Evolutionary conservation across 805 yeast genomes (phyloP).

Genomic region (Danielia reshetovae): DNA sequence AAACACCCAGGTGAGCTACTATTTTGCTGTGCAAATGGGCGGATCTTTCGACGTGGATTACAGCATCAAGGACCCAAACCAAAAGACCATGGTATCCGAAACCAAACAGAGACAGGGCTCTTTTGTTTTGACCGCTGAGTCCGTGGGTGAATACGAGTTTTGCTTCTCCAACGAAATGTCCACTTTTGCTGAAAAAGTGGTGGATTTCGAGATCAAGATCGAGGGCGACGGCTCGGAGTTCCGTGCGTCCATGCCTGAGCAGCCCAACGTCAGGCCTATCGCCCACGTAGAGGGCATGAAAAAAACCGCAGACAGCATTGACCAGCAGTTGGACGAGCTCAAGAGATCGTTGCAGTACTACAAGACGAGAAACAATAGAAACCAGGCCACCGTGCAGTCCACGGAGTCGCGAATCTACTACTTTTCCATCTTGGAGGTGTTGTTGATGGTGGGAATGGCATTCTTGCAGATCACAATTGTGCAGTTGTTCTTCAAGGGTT

Average conservation of each 20-base stretch:
- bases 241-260: conserved; percentile 59
- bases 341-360: conserved; percentile 69
- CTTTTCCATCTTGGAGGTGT: conserved; percentile 67
- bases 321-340: conserved; percentile 53
- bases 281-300: conserved; percentile 53
- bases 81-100: conserved; percentile 49
- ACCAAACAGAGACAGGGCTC: conserved; percentile 75
- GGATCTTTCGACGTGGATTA: conserved; percentile 81
- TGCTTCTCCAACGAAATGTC: conserved; percentile 83
- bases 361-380: conserved; percentile 86
- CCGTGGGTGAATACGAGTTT: conserved; percentile 77
- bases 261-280: conserved; percentile 44
- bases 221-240: conserved; percentile 43
- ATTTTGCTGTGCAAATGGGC: conserved; percentile 81
- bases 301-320: conserved; percentile 54
- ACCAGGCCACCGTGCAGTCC: conserved; percentile 80
- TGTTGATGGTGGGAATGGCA: conserved; percentile 73
- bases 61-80: conserved; percentile 54
- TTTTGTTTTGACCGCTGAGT: conserved; percentile 62
- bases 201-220: conserved; percentile 73
- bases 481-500: conserved; percentile 66
- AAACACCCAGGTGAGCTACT: conserved; percentile 61
- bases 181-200: conserved; percentile 74
- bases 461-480: conserved; percentile 63
- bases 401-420: conserved; percentile 77